These are phyloP conservation scores for Sutorius australiensis DNA, from an alignment of 768 basidiomycete genomes.

Conservation along the genomic window DNA sequence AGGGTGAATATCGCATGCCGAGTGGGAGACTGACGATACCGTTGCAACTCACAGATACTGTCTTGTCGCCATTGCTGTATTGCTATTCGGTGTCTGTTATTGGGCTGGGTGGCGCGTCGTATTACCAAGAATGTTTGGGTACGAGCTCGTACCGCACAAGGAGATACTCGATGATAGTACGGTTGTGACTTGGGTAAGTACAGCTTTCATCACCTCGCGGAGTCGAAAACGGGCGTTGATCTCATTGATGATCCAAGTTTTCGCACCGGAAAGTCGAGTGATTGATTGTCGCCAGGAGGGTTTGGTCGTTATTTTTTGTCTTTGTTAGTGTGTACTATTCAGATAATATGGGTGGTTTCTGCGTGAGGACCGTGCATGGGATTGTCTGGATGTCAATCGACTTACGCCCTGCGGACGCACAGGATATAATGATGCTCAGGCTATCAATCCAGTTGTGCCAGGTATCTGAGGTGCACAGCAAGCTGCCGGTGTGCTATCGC, in stretches of 20 bases:
- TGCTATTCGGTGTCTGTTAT: slow-evolving; percentile 45
- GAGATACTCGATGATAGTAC: slow-evolving; percentile 50
- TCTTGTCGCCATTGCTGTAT: slow-evolving; percentile 48
- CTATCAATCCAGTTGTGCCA: too few relatives aligned
- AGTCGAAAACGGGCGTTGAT: not conserved
- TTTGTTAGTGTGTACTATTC: not conserved
- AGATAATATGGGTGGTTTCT: too few relatives aligned
- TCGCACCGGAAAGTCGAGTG: slow-evolving; percentile 3
- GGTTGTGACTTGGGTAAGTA: slow-evolving; percentile 48
- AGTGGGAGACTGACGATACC: not conserved
- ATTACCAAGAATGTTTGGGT: slow-evolving; percentile 47
- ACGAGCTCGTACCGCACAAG: slow-evolving; percentile 45
- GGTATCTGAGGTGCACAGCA: too few relatives aligned
- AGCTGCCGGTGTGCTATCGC: too few relatives aligned
- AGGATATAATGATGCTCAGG: too few relatives aligned
- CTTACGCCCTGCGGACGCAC: too few relatives aligned
- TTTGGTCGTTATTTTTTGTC: not conserved
- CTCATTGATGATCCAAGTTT: slow-evolving; percentile 3
- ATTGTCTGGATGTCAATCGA: too few relatives aligned
- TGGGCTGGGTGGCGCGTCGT: slow-evolving; percentile 54
- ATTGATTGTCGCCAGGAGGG: not conserved
- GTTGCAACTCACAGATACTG: slow-evolving; percentile 38
- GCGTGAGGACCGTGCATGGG: too few relatives aligned
- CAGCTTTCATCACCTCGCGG: too few relatives aligned
- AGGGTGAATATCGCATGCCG: slow-evolving; percentile 15